Evolutionary conservation across 371 early-diverging fungal species (phyloP), one percentile per base, ranked within the genome.

Genomic region (Synchytrium microbalum): DNA sequence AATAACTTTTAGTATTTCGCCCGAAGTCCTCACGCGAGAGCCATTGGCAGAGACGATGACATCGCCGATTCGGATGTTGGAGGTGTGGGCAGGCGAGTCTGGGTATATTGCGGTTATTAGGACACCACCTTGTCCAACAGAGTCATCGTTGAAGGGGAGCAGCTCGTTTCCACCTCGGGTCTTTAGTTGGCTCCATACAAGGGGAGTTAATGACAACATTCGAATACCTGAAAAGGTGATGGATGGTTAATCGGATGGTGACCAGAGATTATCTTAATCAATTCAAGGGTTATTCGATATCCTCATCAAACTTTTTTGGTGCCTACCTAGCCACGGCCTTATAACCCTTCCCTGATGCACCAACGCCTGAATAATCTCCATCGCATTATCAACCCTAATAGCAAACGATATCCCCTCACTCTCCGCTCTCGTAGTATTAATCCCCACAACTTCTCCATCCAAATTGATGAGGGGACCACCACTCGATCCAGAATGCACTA

Each of bases 351-450:
- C 76, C 32, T 67, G 26, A 24, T 58, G 51, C 30, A 72, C 56
- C 2, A 79, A 66, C 64, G 75, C 76, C 16, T 66, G 32, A 46
- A 79, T 72, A 57, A 79, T 68, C 31, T 67, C 71, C 32, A 67
- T 29, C 14, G 73, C 69, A 32, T 69, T 72, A 59, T 76, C 75
- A 32, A 71, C 66, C 30, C 76, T 54, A 28, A 79, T 79, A 27
- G 79, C 79, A 67, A 78, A 78, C 71, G 58, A 63, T 38, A 78
- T 78, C 3, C 78, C 78, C 65, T 78, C 78, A 57, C 67, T 69
- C 46, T 74, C 78, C 0, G 79, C 79, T 1, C 79, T 64, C 13
- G 72, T 71, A 2, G 79, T 76, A 61, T 76, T 75, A 54, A 78
- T 78, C 8, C 77, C 72, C 32, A 75, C 59, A 8, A 75, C 79